A percentile compares a stretch with the other conserved stretches of the same genome.
phyloP scores from a whole-genome alignment of 768 basidiomycete genomes.

The Phylloporus arenicola region DNA sequence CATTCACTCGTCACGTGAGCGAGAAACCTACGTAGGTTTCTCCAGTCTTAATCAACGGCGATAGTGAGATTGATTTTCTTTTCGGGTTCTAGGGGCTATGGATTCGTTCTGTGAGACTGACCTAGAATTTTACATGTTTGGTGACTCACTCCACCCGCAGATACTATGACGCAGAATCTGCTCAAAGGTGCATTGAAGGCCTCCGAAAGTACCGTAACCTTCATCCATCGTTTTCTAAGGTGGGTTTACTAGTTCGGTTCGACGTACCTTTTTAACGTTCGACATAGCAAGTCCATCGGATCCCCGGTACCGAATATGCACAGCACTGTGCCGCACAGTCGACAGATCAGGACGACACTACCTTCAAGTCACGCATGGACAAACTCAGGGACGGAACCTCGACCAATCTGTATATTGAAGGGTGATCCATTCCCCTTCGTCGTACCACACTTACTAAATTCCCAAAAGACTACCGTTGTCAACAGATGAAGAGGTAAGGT shows the following conservation, averaged over 20 bases:
- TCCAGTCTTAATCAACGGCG: conserved; percentile 1
- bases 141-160: conserved; percentile 32
- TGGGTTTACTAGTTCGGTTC: conserved; percentile 24
- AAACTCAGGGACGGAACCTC: conserved; percentile 58
- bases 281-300: conserved; percentile 65
- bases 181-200: conserved; percentile 68
- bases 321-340: conserved; percentile 25
- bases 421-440: conserved; percentile 31
- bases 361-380: conserved; percentile 80
- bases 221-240: conserved; percentile 87
- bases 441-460: neutral
- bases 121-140: neutral
- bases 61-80: neutral
- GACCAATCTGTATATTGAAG: conserved; percentile 81
- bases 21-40: conserved; percentile 51
- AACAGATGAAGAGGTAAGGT: conserved; percentile 55
- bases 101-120: conserved; percentile 67
- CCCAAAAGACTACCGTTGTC: conserved; percentile 55
- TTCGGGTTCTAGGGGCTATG: conserved; percentile 53
- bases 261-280: neutral
- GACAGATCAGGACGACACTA: conserved; percentile 30
- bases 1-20: conserved; percentile 78
- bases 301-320: conserved; percentile 68
- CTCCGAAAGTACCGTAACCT: conserved; percentile 69
- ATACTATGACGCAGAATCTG: conserved; percentile 61